Evolutionary conservation across 257 asterid genomes (phyloP), one percentile per base, ranked within the genome.

Genomic region (Craterostigma plantagineum): DNA sequence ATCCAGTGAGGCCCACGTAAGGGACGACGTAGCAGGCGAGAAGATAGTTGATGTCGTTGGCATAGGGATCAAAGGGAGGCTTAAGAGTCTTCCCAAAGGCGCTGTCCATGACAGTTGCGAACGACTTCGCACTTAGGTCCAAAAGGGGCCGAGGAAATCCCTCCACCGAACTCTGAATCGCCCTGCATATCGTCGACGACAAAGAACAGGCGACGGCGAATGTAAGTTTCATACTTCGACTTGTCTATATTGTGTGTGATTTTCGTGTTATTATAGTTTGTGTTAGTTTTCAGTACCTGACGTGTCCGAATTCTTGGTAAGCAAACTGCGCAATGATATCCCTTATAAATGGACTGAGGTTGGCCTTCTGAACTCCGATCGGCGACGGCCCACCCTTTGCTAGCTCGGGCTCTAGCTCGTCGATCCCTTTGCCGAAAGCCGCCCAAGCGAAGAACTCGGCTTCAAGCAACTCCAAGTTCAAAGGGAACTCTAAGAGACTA

Each of bases 1-100:
- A 87, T 7, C 95, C 97, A 0, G 92, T 87, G 63, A 82, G 92
- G 43, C 97, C 95, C 42, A 82, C 78, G 42, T 76, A 86, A 30
- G 95, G 93, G 11, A 87, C 50, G 7, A 87, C 46, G 42, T 79
- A 87, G 4, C 77, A 72, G 1, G 98, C 95, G 42, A 87, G 55
- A n/a, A 87, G 92, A 46, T 69, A 82, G 45, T 82, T 79, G 18
- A 82, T 54, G 46, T 74, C 93, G 46, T 69, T 65, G 4, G 81
- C 91, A 36, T 82, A 82, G 9, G 95, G 95, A 70, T 82, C 76
- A 23, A 87, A 87, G 7, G 81, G 69, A 18, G 98, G 98, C 4
- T 1, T 0, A 12, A 87, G 52, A 0, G 60, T 58, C 33, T 47
- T 15, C 5, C 66, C 85, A 4, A 74, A 57, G 13, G 95, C 98